Base-by-base conservation (phyloP, 257 asterid genomes). In the Handroanthus guayacan region DNA sequence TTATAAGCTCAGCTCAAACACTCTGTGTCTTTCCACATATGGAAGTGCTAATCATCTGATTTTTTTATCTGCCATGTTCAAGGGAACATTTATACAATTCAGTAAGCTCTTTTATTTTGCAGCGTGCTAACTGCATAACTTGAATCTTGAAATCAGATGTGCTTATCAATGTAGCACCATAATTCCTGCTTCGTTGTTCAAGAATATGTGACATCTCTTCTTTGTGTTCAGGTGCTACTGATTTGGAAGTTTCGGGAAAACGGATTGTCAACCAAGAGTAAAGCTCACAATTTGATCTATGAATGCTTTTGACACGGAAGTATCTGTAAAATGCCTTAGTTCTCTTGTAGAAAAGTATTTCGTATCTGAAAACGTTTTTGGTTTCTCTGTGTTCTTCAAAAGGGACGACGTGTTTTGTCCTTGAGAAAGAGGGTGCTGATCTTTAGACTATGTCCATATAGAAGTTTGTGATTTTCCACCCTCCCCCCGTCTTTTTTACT, bases 191-290 rank as follows among this genome's bases (percentile, higher is more conserved):
- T n/a, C 36, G 31, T 25, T 52, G 12, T 1, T 9, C 37, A 13
- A 3, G 3, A 20, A 14, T 4, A 61, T 12, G 14, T 57, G 60
- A 61, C 25, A 9, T 20, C 50, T 36, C 45, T 39, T 16, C 20
- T 39, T 8, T 16, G 14, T 60, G 18, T 69, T 67, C 77, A 85
- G 89, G 82, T 58, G 72, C 58, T 34, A 31, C 44, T 38, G 34
- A 67, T 31, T 17, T 70, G 74, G 70, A 71, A 50, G 75, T 45
- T 37, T 67, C 81, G 5, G 81, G 60, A 34, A 41, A 64, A 39
- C 39, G 6, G 66, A 60, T 65, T 25, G 6, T 60, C 31, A 63
- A 39, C 9, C 67, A 74, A 73, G 83, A 74, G 9, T 62, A 74
- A 41, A 51, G 78, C 76, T 72, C 63, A 8, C 44, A 20, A 1